Percentiles rank a stretch among this genome's conserved stretches.
phyloP scores from a whole-genome alignment of 257 asterid genomes.

The Nicotiana noctiflora region DNA sequence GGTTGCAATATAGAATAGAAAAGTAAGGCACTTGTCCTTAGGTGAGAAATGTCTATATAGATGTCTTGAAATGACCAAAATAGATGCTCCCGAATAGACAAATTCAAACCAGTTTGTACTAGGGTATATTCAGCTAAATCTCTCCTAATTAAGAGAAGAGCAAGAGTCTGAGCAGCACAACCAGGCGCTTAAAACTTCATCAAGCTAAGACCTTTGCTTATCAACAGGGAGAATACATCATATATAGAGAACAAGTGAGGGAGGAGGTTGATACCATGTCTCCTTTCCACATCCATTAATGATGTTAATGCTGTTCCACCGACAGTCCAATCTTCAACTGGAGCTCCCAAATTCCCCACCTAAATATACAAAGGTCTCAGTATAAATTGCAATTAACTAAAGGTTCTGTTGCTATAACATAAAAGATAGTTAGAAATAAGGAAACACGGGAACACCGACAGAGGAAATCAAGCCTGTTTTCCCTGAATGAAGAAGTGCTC shows the following conservation, averaged over 20 bases:
- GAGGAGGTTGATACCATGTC: conserved; percentile 62
- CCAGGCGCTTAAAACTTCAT: neutral
- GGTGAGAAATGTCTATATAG: neutral
- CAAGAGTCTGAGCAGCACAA: neutral
- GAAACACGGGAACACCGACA: conserved; percentile 21
- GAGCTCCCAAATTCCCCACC: conserved; percentile 96
- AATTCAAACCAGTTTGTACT: neutral
- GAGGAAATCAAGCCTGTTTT: conserved; percentile 82
- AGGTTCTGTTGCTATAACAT: neutral
- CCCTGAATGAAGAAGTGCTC: conserved; percentile 70
- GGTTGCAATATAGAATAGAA: neutral
- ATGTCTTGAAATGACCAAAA: neutral
- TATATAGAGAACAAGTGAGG: neutral
- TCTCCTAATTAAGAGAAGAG: neutral
- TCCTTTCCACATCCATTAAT: conserved; percentile 97
- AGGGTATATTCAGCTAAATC: neutral
- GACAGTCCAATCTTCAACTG: conserved; percentile 84
- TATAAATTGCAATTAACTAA: neutral
- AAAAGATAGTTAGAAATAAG: neutral
- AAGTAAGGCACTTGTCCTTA: neutral
- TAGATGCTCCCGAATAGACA: neutral
- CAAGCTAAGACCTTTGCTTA: neutral
- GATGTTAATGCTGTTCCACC: conserved; percentile 97
- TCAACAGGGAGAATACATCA: neutral
- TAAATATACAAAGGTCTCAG: conserved; percentile 19